Evolutionary conservation across 2,329 filamentous ascomycete genomes (phyloP).

Genomic region (Fusarium sp.): DNA sequence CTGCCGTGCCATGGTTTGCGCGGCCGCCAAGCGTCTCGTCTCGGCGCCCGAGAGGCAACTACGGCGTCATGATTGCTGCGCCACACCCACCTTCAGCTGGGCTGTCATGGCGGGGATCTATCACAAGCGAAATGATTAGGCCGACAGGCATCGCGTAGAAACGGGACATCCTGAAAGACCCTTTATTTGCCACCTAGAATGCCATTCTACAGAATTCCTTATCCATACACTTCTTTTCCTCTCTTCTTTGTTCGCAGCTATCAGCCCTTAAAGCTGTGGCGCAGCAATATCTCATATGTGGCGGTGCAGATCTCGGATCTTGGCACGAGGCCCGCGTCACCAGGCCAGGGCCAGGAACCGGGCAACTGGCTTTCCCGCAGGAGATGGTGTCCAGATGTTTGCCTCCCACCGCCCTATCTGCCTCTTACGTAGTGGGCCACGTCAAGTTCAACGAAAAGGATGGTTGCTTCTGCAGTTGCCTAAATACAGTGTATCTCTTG

Average conservation of each 20-base stretch:
- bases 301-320: slow-evolving; percentile 5
- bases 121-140: background rate
- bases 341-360: slow-evolving; percentile 1
- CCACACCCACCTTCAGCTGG: slow-evolving; percentile 19
- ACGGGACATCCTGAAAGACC: background rate
- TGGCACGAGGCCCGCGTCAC: slow-evolving; percentile 5
- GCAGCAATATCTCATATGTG: background rate
- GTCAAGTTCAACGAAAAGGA: background rate
- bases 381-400: background rate
- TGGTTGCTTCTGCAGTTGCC: background rate
- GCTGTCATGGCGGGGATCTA: background rate
- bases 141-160: background rate
- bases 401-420: background rate
- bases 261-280: background rate
- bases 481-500: background rate
- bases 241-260: background rate
- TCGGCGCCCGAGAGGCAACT: slow-evolving; percentile 22
- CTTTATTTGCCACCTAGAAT: background rate
- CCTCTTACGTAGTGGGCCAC: slow-evolving; percentile 4
- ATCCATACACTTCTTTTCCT: background rate
- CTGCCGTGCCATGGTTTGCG: slow-evolving; percentile 25
- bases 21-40: slow-evolving; percentile 35
- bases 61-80: slow-evolving; percentile 23
- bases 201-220: background rate
- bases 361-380: background rate